Conservation (phyloP, 495 filamentous ascomycete genomes). For the Geoglossum glabrum region DNA sequence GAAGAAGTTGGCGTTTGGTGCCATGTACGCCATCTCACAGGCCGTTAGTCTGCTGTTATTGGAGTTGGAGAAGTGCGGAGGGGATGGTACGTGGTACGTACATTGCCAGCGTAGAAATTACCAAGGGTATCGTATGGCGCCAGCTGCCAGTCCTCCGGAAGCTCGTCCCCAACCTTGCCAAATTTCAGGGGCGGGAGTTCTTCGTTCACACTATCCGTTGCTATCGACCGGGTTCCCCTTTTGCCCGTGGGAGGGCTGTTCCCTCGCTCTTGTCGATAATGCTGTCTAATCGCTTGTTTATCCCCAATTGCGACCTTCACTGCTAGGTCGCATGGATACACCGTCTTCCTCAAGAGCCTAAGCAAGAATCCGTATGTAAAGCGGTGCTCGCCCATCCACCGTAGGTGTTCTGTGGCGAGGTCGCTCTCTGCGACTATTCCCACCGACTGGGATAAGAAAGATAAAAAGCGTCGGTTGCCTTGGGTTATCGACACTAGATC, state of each 20-base stretch:
- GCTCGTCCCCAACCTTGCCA: slow-evolving; percentile 54
- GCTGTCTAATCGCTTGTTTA: slow-evolving; percentile 53
- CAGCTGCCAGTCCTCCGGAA: slow-evolving; percentile 57
- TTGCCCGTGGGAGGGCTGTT: neutral
- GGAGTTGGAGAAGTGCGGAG: neutral
- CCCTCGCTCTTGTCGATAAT: slow-evolving; percentile 37
- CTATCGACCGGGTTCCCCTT: neutral
- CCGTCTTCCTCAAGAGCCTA: slow-evolving; percentile 45
- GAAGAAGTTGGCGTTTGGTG: slow-evolving; percentile 75
- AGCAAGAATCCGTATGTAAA: slow-evolving; percentile 71
- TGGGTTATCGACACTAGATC: slow-evolving; percentile 83
- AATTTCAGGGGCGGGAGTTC: slow-evolving; percentile 55
- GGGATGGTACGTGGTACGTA: neutral
- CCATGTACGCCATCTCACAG: slow-evolving; percentile 60
- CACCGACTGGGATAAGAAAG: slow-evolving; percentile 78
- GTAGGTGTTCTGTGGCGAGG: slow-evolving; percentile 68
- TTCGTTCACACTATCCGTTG: slow-evolving; percentile 13
- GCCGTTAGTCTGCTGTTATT: slow-evolving; percentile 3
- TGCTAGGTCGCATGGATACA: slow-evolving; percentile 79
- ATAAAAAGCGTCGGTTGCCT: slow-evolving; percentile 45
- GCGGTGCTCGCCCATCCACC: slow-evolving; percentile 75
- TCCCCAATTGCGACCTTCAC: slow-evolving; percentile 60
- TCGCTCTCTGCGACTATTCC: slow-evolving; percentile 83
- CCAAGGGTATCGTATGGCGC: slow-evolving; percentile 56
- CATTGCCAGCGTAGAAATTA: slow-evolving; percentile 83